phyloP scores from a whole-genome alignment of 345 rosid species.

The Moringa oleifera region DNA sequence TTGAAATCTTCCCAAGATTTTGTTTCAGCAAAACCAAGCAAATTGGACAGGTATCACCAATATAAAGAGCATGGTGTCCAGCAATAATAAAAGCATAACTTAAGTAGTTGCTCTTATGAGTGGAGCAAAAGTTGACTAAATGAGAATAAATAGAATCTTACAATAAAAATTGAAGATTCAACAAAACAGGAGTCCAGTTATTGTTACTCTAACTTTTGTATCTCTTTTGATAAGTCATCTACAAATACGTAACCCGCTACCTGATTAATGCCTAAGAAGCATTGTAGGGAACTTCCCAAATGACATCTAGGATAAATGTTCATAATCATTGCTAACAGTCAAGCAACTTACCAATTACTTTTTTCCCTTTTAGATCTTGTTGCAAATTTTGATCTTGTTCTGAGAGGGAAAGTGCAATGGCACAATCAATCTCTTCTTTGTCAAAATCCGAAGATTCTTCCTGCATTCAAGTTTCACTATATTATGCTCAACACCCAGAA shows the following conservation, averaged over 20 bases:
- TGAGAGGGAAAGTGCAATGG: conserved; percentile 78
- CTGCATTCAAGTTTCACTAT: conserved; percentile 35
- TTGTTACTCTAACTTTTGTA: neutral
- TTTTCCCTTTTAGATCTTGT: conserved; percentile 67
- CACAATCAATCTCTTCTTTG: conserved; percentile 70
- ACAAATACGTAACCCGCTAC: neutral
- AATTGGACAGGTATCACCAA: too few species aligned
- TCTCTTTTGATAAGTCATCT: neutral
- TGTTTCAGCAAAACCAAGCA: neutral
- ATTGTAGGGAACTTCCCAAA: neutral
- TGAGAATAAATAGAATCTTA: neutral
- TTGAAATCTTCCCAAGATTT: neutral
- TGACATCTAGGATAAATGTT: neutral
- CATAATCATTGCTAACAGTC: conserved; percentile 1
- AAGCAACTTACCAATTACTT: conserved; percentile 55
- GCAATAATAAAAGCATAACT: too few species aligned
- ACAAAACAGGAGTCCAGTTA: neutral
- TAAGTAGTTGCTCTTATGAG: neutral
- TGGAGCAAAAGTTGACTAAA: neutral
- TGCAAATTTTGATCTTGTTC: conserved; percentile 60
- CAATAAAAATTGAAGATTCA: too few species aligned
- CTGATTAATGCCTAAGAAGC: neutral
- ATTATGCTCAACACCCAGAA: neutral
- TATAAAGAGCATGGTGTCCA: neutral
- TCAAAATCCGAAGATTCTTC: conserved; percentile 74